Conservation (phyloP, 192 early-diverging fungal species). For the Gamsiella multidivaricata region DNA sequence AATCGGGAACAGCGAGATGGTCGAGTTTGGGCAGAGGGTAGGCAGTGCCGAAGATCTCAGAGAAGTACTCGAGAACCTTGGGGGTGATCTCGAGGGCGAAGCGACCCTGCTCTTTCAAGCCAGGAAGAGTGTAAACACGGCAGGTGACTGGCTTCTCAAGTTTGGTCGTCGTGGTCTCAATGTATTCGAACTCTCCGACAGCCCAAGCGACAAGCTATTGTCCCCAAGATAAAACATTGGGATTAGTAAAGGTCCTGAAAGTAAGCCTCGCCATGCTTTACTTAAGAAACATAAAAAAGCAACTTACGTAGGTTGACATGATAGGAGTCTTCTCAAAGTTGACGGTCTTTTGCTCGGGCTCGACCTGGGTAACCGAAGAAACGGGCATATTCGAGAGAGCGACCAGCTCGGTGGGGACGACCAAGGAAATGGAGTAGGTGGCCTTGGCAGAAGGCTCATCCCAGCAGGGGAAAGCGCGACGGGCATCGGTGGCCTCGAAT, state of each 20-base stretch:
- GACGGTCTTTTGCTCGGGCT: slow-evolving; percentile 78
- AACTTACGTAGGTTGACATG: slow-evolving; percentile 93
- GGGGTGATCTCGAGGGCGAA: slow-evolving; percentile 86
- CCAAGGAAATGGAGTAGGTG: slow-evolving; percentile 89
- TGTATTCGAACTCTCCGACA: slow-evolving; percentile 92
- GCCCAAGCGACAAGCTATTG: slow-evolving; percentile 85
- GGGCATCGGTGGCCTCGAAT: slow-evolving; percentile 93
- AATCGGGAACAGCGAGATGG: slow-evolving; percentile 92
- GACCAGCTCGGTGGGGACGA: slow-evolving; percentile 77
- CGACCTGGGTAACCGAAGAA: slow-evolving; percentile 63
- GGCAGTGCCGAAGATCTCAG: slow-evolving; percentile 85
- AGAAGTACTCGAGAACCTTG: slow-evolving; percentile 85
- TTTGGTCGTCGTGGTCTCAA: slow-evolving; percentile 82
- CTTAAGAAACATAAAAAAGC: too few relatives aligned
- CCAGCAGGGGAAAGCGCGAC: slow-evolving; percentile 94
- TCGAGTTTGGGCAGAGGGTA: slow-evolving; percentile 94
- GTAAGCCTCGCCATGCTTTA: not conserved
- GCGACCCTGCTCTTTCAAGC: slow-evolving; percentile 81
- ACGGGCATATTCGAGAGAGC: slow-evolving; percentile 96
- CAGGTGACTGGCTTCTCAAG: slow-evolving; percentile 79
- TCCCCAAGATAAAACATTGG: too few relatives aligned
- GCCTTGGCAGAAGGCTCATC: slow-evolving; percentile 97
- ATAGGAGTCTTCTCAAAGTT: slow-evolving; percentile 91
- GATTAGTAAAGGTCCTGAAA: not conserved
- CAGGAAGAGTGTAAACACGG: slow-evolving; percentile 90